phyloP scores from a whole-genome alignment of 2,329 filamentous ascomycete genomes.

The Eurotiales sp. region DNA sequence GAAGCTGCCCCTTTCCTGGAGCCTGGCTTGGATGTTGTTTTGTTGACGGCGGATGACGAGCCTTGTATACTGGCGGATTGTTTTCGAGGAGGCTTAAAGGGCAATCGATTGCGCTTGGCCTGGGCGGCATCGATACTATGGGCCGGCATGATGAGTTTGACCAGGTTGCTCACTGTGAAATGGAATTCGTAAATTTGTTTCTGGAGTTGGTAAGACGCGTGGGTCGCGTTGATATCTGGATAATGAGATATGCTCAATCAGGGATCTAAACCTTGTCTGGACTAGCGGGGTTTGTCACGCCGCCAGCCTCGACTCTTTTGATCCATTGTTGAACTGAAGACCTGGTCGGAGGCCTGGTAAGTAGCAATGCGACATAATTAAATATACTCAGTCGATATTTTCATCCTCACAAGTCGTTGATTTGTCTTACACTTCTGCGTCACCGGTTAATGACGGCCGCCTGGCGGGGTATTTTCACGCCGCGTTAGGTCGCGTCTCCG shows the following conservation, averaged over 20 bases:
- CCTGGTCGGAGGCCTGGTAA: too few relatives aligned
- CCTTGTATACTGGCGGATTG: conserved; percentile 25
- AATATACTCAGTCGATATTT: not conserved
- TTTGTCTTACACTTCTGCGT: too few relatives aligned
- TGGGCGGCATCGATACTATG: conserved; percentile 2
- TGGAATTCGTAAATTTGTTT: not conserved
- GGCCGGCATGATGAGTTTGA: not conserved
- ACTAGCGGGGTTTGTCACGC: too few relatives aligned
- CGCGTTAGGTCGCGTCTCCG: too few relatives aligned
- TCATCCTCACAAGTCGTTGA: not conserved
- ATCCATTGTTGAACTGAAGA: not conserved
- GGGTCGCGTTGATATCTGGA: conserved; percentile 1
- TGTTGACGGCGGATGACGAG: conserved; percentile 19
- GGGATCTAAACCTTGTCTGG: conserved; percentile 4
- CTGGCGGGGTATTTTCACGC: too few relatives aligned
- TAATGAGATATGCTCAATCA: not conserved
- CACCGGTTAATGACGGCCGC: too few relatives aligned
- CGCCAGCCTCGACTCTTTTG: not conserved
- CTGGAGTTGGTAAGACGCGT: conserved; percentile 4
- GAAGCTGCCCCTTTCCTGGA: conserved; percentile 13
- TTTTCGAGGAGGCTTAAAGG: conserved; percentile 44
- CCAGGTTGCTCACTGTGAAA: too few relatives aligned
- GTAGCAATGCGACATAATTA: not conserved
- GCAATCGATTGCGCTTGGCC: conserved; percentile 36
- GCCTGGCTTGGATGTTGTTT: conserved; percentile 22